phyloP scores from a whole-genome alignment of 2,329 filamentous ascomycete species.

The Ceratocystis papillata region DNA sequence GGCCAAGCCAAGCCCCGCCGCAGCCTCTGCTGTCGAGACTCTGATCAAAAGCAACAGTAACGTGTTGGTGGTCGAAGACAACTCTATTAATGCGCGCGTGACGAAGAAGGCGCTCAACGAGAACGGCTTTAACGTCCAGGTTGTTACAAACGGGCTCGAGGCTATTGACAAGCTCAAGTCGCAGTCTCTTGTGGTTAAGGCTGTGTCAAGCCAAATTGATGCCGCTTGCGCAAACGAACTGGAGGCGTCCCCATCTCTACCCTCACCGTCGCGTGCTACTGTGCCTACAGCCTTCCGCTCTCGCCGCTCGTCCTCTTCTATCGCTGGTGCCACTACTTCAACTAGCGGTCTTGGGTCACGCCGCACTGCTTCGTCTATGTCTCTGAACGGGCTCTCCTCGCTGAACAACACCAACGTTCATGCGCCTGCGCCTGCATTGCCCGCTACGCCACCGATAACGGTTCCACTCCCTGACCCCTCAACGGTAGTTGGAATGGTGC shows the following conservation, averaged over 20 bases:
- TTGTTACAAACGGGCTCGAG: slow-evolving; percentile 48
- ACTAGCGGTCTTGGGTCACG: not conserved
- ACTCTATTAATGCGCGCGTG: slow-evolving; percentile 50
- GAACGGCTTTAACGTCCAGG: slow-evolving; percentile 41
- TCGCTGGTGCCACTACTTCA: slow-evolving; percentile 18
- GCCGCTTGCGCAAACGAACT: not conserved
- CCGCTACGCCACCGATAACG: not conserved
- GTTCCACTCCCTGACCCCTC: not conserved
- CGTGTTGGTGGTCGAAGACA: slow-evolving; percentile 50
- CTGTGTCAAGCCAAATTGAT: not conserved
- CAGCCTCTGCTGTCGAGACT: slow-evolving; percentile 9
- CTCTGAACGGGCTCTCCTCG: not conserved
- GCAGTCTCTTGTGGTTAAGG: slow-evolving; percentile 13
- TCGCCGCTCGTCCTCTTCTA: slow-evolving; percentile 18
- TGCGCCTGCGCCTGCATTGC: not conserved
- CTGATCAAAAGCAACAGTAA: slow-evolving; percentile 29
- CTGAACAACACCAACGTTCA: not conserved
- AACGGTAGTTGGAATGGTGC: slow-evolving; percentile 44
- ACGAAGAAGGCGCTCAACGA: slow-evolving; percentile 42
- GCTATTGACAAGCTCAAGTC: slow-evolving; percentile 40
- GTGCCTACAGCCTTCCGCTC: slow-evolving; percentile 17
- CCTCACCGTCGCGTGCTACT: not conserved
- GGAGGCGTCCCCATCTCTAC: not conserved
- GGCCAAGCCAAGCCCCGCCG: not conserved
- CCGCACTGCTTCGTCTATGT: slow-evolving; percentile 11